Evolutionary conservation across 2,329 filamentous ascomycete species (phyloP).

Genomic region (Arthrobotrys iridis): DNA sequence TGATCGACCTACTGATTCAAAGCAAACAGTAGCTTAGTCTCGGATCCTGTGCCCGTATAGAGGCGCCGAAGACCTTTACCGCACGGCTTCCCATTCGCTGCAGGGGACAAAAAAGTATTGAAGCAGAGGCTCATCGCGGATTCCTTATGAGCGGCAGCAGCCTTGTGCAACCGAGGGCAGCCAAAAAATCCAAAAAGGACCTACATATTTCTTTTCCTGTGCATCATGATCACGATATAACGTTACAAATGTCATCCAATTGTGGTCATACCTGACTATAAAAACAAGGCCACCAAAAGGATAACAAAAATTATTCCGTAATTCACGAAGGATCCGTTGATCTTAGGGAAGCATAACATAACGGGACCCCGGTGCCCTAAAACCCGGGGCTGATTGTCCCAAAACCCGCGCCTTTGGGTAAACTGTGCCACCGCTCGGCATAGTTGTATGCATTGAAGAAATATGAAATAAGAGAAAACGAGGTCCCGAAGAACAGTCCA

Average conservation of each 20-base stretch:
- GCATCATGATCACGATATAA: slow-evolving; percentile 14
- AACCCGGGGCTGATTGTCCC: not conserved
- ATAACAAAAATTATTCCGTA: not conserved
- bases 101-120: not conserved
- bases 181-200: not conserved
- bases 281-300: not conserved
- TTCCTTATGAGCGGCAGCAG: not conserved
- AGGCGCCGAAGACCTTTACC: slow-evolving; percentile 10
- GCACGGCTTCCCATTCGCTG: slow-evolving; percentile 3
- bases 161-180: not conserved
- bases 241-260: slow-evolving; percentile 9
- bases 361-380: not conserved
- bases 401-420: slow-evolving; percentile 16
- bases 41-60: slow-evolving; percentile 7
- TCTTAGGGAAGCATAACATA: not conserved
- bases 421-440: slow-evolving; percentile 20
- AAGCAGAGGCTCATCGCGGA: not conserved
- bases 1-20: slow-evolving; percentile 10
- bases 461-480: not conserved
- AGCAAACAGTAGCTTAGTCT: not conserved
- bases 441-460: not conserved
- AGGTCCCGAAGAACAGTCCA: not conserved
- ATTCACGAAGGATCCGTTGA: not conserved
- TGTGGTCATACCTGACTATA: not conserved
- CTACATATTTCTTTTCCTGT: not conserved